Base-by-base conservation (phyloP, 2,329 filamentous ascomycete genomes). In the Penicillium sp. region DNA sequence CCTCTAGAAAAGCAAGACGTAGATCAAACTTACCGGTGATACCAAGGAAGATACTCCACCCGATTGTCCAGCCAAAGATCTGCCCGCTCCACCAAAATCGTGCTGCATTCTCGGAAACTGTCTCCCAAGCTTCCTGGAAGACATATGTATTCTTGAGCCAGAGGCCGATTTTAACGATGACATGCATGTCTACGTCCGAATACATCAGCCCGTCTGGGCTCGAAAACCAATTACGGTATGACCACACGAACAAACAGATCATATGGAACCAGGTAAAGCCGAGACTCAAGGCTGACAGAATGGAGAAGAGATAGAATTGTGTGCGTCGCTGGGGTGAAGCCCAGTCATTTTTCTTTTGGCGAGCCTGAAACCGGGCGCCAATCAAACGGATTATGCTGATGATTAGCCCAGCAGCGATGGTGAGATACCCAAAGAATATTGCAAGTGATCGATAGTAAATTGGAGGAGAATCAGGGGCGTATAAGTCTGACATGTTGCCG, bases 51-150 rank as follows among this genome's bases (percentile, higher is more conserved):
- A 83, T 71, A 50, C 79, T 81, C 76, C 81, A 85, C 1, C 82
- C 77, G 29, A 82, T 72, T 11, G 79, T 75, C 27, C 77, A 80
- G 11, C 83, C 72, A 54, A 84, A 82, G 41, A 83, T 75, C 70
- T 88, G 84, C 56, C 83, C 82, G 6, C 80, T 83, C 81, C 85
- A 87, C 79, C 84, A 84, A 64, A 84, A 81, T 14, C 83, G 79
- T 45, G 81, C 78, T 3, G 79, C 75, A 46, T 78, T 81, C 62
- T 81, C 80, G 6, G 81, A 75, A 4, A 84, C 72, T 22, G 84
- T 81, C 55, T 82, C 79, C 53, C 84, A 75, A 10, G 79, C 77
- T 65, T 84, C 81, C 8, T 69, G 69, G 57, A 81, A 76, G 21
- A 85, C 65, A 22, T 82, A 75, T 2, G 79, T 79, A 34, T 85